Conservation (phyloP, 345 rosid species). For the Hevea brasiliensis region DNA sequence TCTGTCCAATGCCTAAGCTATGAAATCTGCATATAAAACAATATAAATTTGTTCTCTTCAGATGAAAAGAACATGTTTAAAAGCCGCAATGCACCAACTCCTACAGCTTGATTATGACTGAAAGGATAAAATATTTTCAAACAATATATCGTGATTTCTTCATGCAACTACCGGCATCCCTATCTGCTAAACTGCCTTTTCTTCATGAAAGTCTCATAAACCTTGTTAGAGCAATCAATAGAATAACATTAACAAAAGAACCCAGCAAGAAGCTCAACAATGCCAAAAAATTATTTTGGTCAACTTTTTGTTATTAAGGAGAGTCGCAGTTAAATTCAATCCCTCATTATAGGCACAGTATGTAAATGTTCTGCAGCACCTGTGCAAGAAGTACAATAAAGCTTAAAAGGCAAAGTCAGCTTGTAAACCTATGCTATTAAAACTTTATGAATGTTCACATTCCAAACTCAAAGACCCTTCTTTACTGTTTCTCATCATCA, state of each 20-base stretch:
- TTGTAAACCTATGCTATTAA: background rate
- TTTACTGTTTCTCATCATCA: background rate
- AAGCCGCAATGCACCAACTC: conserved; percentile 36
- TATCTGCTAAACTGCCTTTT: background rate
- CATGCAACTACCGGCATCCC: background rate
- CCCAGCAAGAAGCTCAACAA: background rate
- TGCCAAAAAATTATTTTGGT: background rate
- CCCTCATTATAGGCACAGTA: background rate
- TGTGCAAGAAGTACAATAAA: background rate
- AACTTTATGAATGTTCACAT: background rate
- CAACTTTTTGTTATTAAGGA: background rate
- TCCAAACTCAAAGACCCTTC: background rate
- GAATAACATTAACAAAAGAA: background rate
- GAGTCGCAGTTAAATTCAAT: background rate
- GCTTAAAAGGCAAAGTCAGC: background rate
- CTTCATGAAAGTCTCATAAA: background rate
- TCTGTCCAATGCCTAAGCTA: conserved; percentile 46
- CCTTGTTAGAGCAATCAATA: background rate
- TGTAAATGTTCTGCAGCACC: background rate
- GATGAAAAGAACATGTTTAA: conserved; percentile 22
- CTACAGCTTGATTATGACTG: conserved; percentile 33
- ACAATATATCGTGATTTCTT: conserved; percentile 9
- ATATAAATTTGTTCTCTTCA: conserved; percentile 29
- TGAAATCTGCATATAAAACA: conserved; percentile 39
- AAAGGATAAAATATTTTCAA: conserved; percentile 17